These are phyloP conservation scores for Zasmidium cellare DNA, from an alignment of 2,329 filamentous ascomycete species.

Conservation along the genomic window DNA sequence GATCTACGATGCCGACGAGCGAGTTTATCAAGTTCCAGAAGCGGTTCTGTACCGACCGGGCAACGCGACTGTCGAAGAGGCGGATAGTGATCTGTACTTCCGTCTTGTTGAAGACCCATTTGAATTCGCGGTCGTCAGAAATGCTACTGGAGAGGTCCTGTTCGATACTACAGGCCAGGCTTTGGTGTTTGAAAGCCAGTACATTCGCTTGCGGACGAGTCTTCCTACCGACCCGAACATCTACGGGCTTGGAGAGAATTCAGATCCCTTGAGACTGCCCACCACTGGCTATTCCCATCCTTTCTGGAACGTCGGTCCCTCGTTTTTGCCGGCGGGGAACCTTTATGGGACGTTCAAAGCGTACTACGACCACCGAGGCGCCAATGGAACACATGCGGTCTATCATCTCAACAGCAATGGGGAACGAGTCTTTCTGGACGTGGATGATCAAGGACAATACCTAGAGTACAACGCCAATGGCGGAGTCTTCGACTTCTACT, in stretches of 20 bases:
- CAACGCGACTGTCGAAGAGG: slow-evolving; percentile 28
- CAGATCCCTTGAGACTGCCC: slow-evolving; percentile 53
- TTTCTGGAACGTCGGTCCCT: not conserved
- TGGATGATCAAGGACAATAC: slow-evolving; percentile 60
- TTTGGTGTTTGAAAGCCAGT: slow-evolving; percentile 77
- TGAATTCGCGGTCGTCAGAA: slow-evolving; percentile 64
- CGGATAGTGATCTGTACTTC: slow-evolving; percentile 53
- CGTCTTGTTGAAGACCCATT: slow-evolving; percentile 60
- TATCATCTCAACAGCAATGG: slow-evolving; percentile 71
- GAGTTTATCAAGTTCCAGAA: slow-evolving; percentile 74
- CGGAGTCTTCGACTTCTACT: slow-evolving; percentile 68
- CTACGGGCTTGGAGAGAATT: slow-evolving; percentile 79
- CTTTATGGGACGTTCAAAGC: slow-evolving; percentile 66
- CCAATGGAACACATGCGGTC: slow-evolving; percentile 61
- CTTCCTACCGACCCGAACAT: slow-evolving; percentile 69
- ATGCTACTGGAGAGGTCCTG: slow-evolving; percentile 58
- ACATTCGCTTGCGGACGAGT: slow-evolving; percentile 69
- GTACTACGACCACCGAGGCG: slow-evolving; percentile 69
- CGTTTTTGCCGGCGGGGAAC: slow-evolving; percentile 53
- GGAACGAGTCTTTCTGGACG: slow-evolving; percentile 75
- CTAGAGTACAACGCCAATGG: slow-evolving; percentile 79
- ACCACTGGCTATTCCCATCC: slow-evolving; percentile 54
- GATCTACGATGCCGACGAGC: slow-evolving; percentile 68
- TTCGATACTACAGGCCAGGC: slow-evolving; percentile 69
- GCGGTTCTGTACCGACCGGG: slow-evolving; percentile 64